phyloP scores from a whole-genome alignment of 176 grass and related monocot species.

The Avena insularis region DNA sequence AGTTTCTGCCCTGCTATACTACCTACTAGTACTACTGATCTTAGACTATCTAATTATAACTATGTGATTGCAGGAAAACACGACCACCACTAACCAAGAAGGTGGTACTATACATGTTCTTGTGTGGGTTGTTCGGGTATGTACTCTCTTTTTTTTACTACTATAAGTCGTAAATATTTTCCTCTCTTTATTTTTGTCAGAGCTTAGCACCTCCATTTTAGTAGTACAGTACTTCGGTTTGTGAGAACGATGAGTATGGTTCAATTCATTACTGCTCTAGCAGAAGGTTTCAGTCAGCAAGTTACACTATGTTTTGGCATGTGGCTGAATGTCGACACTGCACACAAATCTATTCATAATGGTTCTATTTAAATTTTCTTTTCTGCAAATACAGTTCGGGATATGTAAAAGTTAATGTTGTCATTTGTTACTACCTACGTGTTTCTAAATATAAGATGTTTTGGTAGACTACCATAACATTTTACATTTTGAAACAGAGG shows the following conservation, averaged over 20 bases:
- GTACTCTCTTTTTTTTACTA: background rate
- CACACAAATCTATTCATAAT: background rate
- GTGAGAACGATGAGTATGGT: background rate
- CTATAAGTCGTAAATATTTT: background rate
- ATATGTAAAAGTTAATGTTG: background rate
- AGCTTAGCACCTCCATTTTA: background rate
- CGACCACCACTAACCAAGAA: constrained; percentile 49
- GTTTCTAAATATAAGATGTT: too few species aligned
- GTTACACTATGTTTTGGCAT: background rate
- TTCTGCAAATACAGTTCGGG: background rate
- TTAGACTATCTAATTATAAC: background rate
- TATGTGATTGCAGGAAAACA: constrained; percentile 39
- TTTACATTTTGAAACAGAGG: too few species aligned
- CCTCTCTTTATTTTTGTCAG: background rate
- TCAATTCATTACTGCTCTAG: background rate
- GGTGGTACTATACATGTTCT: constrained; percentile 27
- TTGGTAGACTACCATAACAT: too few species aligned
- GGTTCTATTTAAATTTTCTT: background rate
- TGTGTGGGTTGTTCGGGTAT: constrained; percentile 51
- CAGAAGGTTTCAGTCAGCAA: background rate
- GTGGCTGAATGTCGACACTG: background rate
- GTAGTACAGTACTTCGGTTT: background rate
- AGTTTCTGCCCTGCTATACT: background rate
- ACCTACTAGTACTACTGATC: background rate
- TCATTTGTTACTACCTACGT: background rate